Evolutionary conservation across 106 monocot genomes (phyloP).

Genomic region (Iris macrosiphon): DNA sequence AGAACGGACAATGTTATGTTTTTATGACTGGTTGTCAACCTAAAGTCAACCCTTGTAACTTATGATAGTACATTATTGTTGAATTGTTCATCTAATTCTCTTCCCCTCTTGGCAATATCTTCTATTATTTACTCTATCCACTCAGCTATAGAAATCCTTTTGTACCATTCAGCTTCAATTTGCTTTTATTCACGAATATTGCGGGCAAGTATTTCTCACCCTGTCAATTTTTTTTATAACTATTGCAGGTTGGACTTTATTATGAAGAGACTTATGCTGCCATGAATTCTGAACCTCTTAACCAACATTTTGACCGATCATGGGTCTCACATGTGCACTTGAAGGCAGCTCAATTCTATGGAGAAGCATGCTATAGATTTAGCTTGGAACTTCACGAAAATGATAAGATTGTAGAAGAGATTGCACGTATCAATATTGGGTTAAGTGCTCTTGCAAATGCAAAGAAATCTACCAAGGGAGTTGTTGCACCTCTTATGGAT

Average conservation of each 20-base stretch:
- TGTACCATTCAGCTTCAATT: no score
- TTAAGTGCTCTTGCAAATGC: slow-evolving; percentile 53
- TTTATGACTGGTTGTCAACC: no score
- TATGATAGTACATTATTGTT: no score
- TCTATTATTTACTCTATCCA: no score
- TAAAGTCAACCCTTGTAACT: no score
- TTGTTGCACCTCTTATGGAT: slow-evolving; percentile 56
- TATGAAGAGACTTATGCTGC: slow-evolving; percentile 47
- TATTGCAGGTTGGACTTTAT: slow-evolving; percentile 43
- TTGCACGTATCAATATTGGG: slow-evolving; percentile 56
- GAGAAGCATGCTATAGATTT: slow-evolving; percentile 62
- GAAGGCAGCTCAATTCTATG: slow-evolving; percentile 58
- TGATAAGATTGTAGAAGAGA: slow-evolving; percentile 76
- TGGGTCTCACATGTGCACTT: slow-evolving; percentile 59
- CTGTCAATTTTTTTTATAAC: no score
- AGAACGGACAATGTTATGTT: no score
- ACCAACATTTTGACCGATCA: slow-evolving; percentile 57
- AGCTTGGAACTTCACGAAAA: slow-evolving; percentile 62
- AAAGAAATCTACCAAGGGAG: slow-evolving; percentile 58
- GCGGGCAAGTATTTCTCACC: no score
- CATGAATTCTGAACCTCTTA: slow-evolving; percentile 36
- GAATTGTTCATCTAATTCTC: no score
- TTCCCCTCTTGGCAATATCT: no score
- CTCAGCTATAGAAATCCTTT: no score
- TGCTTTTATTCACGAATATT: no score